These are phyloP conservation scores for Ganoderma sp. DNA, from an alignment of 1,284 basidiomycete genomes.

Conservation along the genomic window DNA sequence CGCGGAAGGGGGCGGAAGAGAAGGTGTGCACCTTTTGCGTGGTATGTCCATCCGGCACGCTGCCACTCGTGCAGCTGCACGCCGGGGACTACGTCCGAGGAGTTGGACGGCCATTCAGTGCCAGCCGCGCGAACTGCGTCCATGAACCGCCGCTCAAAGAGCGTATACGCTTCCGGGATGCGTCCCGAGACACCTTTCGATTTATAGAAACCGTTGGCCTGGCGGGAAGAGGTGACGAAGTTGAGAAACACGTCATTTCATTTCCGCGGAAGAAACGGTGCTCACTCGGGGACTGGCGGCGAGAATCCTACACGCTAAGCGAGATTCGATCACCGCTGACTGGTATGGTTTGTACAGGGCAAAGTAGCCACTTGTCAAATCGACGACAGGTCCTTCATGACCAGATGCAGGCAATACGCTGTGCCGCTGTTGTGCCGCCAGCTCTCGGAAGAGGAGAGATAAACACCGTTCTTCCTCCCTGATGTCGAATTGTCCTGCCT, in stretches of 20 bases:
- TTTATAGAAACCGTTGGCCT: conserved; percentile 96
- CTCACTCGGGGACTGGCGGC: conserved; percentile 86
- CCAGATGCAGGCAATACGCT: conserved; percentile 3
- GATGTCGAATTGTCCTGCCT: conserved; percentile 83
- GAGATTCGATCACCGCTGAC: conserved; percentile 66
- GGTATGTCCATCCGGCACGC: conserved; percentile 95
- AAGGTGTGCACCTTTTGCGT: conserved; percentile 83
- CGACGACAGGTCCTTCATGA: conserved; percentile 53
- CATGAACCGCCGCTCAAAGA: conserved; percentile 88
- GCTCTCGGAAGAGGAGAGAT: conserved; percentile 59
- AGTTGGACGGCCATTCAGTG: conserved; percentile 48
- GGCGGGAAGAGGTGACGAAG: conserved; percentile 14
- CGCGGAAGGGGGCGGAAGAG: conserved; percentile 4
- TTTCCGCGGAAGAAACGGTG: conserved; percentile 18
- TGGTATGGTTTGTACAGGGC: conserved; percentile 88
- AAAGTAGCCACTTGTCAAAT: conserved; percentile 96
- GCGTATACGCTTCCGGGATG: conserved; percentile 95
- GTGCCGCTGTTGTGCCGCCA: conserved; percentile 34
- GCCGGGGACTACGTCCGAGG: conserved; percentile 44
- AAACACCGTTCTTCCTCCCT: conserved; percentile 81
- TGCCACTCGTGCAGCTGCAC: conserved; percentile 89
- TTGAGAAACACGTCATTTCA: conserved; percentile 14
- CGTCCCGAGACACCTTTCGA: conserved; percentile 89
- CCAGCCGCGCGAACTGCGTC: conserved; percentile 60
- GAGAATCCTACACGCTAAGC: conserved; percentile 76